These are phyloP conservation scores for Eustoma russellianum DNA, from an alignment of 257 asterid species.

Conservation along the genomic window DNA sequence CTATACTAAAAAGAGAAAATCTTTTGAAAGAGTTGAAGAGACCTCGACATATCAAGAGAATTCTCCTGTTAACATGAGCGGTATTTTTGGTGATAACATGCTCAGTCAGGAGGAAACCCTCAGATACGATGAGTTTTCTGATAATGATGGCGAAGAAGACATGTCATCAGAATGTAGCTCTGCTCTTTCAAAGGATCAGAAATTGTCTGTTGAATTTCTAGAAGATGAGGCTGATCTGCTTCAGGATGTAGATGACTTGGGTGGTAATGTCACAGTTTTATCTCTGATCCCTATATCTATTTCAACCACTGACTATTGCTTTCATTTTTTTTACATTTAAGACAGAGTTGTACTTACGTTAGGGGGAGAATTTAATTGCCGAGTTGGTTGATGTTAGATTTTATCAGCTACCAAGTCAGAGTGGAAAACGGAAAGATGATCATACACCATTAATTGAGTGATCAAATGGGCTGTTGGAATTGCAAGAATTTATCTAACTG, in stretches of 20 bases:
- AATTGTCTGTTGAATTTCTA: slow-evolving; percentile 53
- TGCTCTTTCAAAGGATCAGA: slow-evolving; percentile 29
- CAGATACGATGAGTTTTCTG: slow-evolving; percentile 28
- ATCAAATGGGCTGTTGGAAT: too few relatives aligned
- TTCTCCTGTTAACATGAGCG: slow-evolving; percentile 14
- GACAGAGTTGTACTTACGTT: too few relatives aligned
- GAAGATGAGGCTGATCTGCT: slow-evolving; percentile 62
- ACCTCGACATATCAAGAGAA: slow-evolving; percentile 20
- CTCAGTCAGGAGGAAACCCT: slow-evolving; percentile 21
- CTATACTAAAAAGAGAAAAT: slow-evolving; percentile 29
- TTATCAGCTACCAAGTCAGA: too few relatives aligned
- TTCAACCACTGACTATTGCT: too few relatives aligned
- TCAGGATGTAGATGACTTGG: slow-evolving; percentile 60
- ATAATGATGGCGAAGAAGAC: slow-evolving; percentile 26
- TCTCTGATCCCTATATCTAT: neutral
- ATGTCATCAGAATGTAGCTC: slow-evolving; percentile 14
- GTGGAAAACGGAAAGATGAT: too few relatives aligned
- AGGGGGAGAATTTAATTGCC: too few relatives aligned
- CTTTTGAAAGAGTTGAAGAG: slow-evolving; percentile 13
- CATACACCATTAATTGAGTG: too few relatives aligned
- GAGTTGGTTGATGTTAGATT: too few relatives aligned
- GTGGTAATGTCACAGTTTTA: slow-evolving; percentile 31
- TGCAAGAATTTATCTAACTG: too few relatives aligned
- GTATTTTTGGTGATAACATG: slow-evolving; percentile 17
- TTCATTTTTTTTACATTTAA: too few relatives aligned